phyloP scores from a whole-genome alignment of 345 rosid genomes.

The Punica granatum region DNA sequence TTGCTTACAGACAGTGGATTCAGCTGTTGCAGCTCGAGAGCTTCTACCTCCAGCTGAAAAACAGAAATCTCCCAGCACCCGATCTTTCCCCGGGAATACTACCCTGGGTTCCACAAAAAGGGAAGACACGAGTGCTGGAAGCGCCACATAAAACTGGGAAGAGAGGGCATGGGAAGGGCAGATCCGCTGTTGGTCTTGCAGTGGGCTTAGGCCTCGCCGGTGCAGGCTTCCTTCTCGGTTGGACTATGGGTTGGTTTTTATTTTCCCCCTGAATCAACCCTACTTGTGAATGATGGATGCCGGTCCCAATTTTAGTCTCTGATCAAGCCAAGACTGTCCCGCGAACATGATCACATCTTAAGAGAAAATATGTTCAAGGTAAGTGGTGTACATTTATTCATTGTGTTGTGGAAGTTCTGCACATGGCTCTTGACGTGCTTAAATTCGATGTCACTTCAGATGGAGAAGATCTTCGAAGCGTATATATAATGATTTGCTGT shows the following conservation, averaged over 20 bases:
- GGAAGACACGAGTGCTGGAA: conserved; percentile 9
- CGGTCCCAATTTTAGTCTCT: background rate
- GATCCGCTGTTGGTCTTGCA: conserved; percentile 54
- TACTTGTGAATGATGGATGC: background rate
- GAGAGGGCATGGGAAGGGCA: conserved; percentile 28
- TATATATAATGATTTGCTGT: background rate
- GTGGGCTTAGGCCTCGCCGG: conserved; percentile 83
- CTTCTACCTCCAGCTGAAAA: conserved; percentile 54
- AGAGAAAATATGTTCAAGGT: background rate
- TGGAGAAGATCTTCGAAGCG: background rate
- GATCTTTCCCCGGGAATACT: conserved; percentile 38
- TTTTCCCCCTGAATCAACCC: conserved; percentile 26
- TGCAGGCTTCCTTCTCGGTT: conserved; percentile 89
- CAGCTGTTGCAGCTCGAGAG: conserved; percentile 77
- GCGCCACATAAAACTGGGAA: background rate
- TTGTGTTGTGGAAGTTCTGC: too few relatives aligned
- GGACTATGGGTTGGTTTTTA: conserved; percentile 96
- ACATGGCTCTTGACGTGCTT: background rate
- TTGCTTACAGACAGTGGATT: conserved; percentile 90
- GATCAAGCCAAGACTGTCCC: background rate
- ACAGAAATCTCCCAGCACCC: conserved; percentile 38
- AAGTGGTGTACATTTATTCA: background rate
- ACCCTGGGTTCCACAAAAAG: conserved; percentile 48
- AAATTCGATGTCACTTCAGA: background rate
- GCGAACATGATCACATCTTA: background rate